Evolutionary conservation across 73 alveolate species (phyloP).

Genomic region (Paramecium sexaurelia): DNA sequence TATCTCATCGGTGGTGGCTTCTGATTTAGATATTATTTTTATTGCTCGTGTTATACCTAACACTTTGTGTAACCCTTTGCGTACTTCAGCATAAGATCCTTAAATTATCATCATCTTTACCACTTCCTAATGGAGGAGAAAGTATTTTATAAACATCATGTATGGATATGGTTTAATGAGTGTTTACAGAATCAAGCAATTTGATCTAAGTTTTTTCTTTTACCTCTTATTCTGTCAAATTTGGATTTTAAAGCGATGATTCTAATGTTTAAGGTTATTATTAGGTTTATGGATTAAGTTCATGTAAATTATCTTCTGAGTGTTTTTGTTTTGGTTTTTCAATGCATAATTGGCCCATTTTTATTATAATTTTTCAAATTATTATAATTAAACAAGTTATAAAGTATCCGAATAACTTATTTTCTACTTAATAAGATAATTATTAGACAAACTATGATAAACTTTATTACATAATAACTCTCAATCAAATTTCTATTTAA

Average conservation of each 20-base stretch:
- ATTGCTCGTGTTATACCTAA: slow-evolving; percentile 58
- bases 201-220: neutral
- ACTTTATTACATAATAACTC: too few species aligned
- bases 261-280: neutral
- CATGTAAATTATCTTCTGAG: neutral
- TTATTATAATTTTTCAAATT: neutral
- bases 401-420: too few species aligned
- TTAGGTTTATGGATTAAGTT: neutral
- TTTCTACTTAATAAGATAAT: too few species aligned
- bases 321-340: slow-evolving; percentile 41
- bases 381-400: too few species aligned
- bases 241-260: neutral
- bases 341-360: slow-evolving; percentile 9
- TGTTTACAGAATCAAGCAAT: slow-evolving; percentile 25
- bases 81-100: slow-evolving; percentile 67
- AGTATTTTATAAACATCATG: slow-evolving; percentile 39
- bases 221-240: neutral
- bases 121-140: slow-evolving; percentile 66
- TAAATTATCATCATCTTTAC: neutral
- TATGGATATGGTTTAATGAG: neutral
- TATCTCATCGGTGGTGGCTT: neutral
- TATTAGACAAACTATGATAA: too few species aligned
- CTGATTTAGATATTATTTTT: slow-evolving; percentile 44
- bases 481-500: too few species aligned
- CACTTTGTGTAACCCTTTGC: slow-evolving; percentile 52